Percentiles rank a stretch among this genome's conserved stretches.
Evolutionary conservation across 495 filamentous ascomycete species (phyloP).

Genomic region (Darksidea phi): DNA sequence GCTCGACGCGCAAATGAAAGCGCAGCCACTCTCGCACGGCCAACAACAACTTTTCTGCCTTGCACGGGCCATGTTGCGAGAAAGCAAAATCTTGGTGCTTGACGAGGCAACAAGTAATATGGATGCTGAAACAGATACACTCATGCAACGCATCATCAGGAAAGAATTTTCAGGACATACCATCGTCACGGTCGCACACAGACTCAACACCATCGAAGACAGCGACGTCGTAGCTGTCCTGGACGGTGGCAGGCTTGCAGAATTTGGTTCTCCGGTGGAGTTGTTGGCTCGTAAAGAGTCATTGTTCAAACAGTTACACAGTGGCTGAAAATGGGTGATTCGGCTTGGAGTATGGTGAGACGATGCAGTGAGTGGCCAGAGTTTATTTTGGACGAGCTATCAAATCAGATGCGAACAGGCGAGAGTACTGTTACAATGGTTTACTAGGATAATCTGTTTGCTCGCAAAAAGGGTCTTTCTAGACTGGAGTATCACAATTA

Average conservation of each 20-base stretch:
- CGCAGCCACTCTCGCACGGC: conserved; percentile 9
- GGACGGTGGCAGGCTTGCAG: conserved; percentile 49
- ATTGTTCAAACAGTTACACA: conserved; percentile 11
- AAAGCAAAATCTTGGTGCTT: conserved; percentile 6
- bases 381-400: too few relatives aligned
- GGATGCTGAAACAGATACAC: conserved; percentile 56
- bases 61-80: conserved; percentile 5
- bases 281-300: conserved; percentile 28
- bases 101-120: conserved; percentile 36
- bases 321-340: conserved; percentile 3
- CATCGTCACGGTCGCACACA: conserved; percentile 62
- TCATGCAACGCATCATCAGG: conserved; percentile 60
- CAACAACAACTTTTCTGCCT: conserved; percentile 14
- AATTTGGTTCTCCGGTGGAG: conserved; percentile 47
- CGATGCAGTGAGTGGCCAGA: neutral
- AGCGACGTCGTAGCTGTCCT: conserved; percentile 53
- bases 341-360: conserved; percentile 2
- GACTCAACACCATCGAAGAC: conserved; percentile 59
- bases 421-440: too few relatives aligned
- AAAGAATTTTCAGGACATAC: conserved; percentile 59
- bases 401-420: too few relatives aligned
- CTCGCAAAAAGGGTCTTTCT: too few relatives aligned
- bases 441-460: too few relatives aligned
- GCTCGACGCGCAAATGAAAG: conserved; percentile 2
- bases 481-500: too few relatives aligned